Evolutionary conservation across 345 rosid species (phyloP).

Genomic region (Crucihimalaya himalaica): DNA sequence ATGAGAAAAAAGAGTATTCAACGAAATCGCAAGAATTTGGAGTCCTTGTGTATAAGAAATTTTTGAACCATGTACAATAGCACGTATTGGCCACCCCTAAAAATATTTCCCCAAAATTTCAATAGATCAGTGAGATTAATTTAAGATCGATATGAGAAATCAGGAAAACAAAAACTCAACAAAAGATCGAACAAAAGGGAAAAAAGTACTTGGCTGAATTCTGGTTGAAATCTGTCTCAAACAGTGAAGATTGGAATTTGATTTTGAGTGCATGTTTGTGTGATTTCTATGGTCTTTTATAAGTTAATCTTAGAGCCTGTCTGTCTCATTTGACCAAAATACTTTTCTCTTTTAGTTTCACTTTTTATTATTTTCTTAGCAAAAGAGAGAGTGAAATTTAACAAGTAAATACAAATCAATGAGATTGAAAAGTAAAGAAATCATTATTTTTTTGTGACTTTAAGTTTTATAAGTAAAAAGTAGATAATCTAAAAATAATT

Average conservation of each 20-base stretch:
- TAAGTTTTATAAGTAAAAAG: background rate
- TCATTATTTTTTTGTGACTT: background rate
- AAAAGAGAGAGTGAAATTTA: background rate
- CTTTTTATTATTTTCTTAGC: background rate
- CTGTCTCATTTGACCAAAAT: background rate
- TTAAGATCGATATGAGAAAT: background rate
- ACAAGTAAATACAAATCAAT: background rate
- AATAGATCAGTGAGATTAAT: background rate
- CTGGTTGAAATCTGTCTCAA: background rate
- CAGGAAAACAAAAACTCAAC: background rate
- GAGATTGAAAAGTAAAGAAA: background rate
- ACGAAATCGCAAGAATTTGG: background rate
- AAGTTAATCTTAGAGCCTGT: background rate
- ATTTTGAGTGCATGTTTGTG: constrained; percentile 11
- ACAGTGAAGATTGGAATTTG: background rate
- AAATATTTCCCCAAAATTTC: background rate
- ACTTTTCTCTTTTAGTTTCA: background rate
- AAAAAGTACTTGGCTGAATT: background rate
- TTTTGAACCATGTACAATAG: background rate
- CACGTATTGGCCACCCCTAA: background rate
- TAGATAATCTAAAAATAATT: background rate
- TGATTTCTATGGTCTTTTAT: constrained; percentile 11
- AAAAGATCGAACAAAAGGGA: background rate
- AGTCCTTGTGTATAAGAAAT: background rate
- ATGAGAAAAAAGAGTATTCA: background rate